Base-by-base conservation (phyloP, 2,329 filamentous ascomycete species). In the Dissoconium aciculare region DNA sequence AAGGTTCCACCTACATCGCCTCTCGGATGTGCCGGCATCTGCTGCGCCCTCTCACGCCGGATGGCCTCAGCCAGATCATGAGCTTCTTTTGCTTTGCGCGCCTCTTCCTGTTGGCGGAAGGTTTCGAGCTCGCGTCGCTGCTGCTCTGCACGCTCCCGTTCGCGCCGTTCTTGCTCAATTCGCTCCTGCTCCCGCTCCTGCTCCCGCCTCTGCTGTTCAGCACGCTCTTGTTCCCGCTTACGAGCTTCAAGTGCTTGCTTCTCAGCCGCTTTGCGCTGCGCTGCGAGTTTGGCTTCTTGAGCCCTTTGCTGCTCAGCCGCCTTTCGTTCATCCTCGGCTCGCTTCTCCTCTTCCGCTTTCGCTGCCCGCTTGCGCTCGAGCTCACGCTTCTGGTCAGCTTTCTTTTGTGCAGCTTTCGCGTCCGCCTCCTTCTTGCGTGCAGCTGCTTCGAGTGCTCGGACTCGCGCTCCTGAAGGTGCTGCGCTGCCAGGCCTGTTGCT, bases 361-460 rank as follows among this genome's bases (percentile, higher is more conserved):
- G 69, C 71, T 28, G 71, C 70, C 36, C 78, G 69, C 57, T 84
- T 83, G 28, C 78, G 74, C 50, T 92, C 83, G 17, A 79, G 60
- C 45, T 91, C 81, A 11, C 74, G 69, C 56, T 91, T 93, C 21
- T 78, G 74, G 12, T 91, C 80, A 5, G 76, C 74, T 48, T 82
- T 87, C 29, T 76, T 72, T 46, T 84, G 75, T 10, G 73, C 71
- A 41, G 84, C 80, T 28, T 74, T 72, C 50, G 91, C 82, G 45
- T 92, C 84, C 51, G 71, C 77, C 52, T 92, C 83, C 50, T 78
- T 87, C 55, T 84, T 85, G 48, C 74, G 77, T 23, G 81, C 78
- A 2, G 78, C 81, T 28, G 78, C 64, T 32, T 85, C 73, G 13
- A 85, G 60, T 2, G 79, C 77, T 50, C 45, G 47, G 10, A 55